Evolutionary conservation across 768 basidiomycete genomes (phyloP), one percentile per base, ranked within the genome.

Genomic region (Podaxis carcinomalis): DNA sequence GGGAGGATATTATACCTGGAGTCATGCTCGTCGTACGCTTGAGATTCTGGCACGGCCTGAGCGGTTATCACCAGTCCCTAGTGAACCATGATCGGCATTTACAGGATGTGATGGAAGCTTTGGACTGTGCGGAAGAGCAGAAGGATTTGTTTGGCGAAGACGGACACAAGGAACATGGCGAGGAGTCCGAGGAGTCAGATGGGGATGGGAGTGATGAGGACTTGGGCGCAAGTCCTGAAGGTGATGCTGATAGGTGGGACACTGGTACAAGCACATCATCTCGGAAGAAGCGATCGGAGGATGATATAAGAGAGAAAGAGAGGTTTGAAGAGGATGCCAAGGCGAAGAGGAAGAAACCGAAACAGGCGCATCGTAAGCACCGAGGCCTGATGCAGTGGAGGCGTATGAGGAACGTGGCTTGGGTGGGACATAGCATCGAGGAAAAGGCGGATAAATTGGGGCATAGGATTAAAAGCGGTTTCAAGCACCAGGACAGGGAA

Each of bases 321-420:
- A 47, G 47, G 4, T 57, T 57, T 10, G 46, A 27, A 11, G 44
- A 27, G 16, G 56, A 57, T 47, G 56, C 56, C 5, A 35, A 49
- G 7, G 28, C 56, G 32, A 46, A 57, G 21, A 47, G 56, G 46
- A 50, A 47, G 28, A 32, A 16, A 28, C 44, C 56, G 11, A 73
- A 72, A 42, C 77, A 80, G 65, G 67, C 82, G 61, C 79, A 81
- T 65, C 69, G 76, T 51, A 80, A 84, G 65, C 81, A 89, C 67
- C 79, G 83, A 4, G 86, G 87, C 1, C 69, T 89, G 51, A 85
- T 87, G 83, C 86, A 87, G 69, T 80, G 80, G 71, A 80, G 81
- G 63, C 78, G 77, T 5, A 77, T 76, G 57, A 74, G 87, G 57
- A 86, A 85, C 16, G 74, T 84, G 27, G 79, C 78, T 50, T 85